Base-by-base conservation (phyloP, 176 grass and related monocot species). In the Themeda triandra region DNA sequence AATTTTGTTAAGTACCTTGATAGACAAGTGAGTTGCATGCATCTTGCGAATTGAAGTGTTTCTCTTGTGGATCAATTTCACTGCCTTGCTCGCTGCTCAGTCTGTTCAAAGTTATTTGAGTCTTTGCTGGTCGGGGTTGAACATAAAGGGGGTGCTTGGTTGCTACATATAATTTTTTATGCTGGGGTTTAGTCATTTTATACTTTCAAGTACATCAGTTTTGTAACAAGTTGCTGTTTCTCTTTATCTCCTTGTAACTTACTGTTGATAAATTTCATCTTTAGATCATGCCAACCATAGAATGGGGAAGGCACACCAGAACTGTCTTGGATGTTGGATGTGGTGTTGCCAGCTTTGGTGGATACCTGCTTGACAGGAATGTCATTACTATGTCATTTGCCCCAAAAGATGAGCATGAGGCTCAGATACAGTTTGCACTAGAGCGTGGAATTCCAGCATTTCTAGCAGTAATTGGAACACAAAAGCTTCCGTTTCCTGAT, bases 361-460 rank as follows among this genome's bases (percentile, higher is more conserved):
- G 96, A 83, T 90, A 90, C 79, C 88, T 96, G 73, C 79, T 96
- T 31, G 89, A 95, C 23, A 95, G 84, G 68, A 86, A 96, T 90
- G 96, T 89, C 29, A 92, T 95, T 78, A 95, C 96, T 30, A 92
- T 98, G 91, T 98, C 96, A 42, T 80, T 98, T 80, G 96, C 93
- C 25, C 96, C 96, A 75, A 94, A 98, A 85, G 93, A 98, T 76
- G 96, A 98, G 88, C 93, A 98, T 65, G 89, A 98, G 82, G 93
- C 96, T 75, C 93, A 98, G 85, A 98, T 98, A 90, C 89, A 98
- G 51, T 98, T 98, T 80, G 91, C 93, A 32, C 82, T 98, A 41
- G 96, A 98, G 80, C 89, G 93, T 13, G 96, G 96, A 46, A 96
- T 98, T 90, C 96, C 91, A 66, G 89, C 96, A 45, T 92, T 98